A percentile compares a stretch with the other conserved stretches of the same genome.
These are phyloP conservation scores for Fragaria nilgerrensis DNA, from an alignment of 306 rosid genomes.

Conservation along the genomic window DNA sequence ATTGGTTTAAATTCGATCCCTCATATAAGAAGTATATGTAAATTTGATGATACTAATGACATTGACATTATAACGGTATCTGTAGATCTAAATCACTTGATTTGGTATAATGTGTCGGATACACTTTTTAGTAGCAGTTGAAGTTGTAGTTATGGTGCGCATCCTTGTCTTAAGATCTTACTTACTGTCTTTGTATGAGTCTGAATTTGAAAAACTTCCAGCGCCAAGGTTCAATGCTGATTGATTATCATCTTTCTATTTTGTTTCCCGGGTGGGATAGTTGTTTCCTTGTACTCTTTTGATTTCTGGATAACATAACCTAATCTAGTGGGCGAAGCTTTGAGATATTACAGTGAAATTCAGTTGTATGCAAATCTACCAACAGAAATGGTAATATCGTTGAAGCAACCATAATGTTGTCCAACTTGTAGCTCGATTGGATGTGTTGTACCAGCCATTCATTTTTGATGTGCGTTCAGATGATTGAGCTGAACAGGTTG, in stretches of 20 bases:
- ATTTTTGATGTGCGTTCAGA: too few species aligned
- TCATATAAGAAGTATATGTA: slow-evolving; percentile 46
- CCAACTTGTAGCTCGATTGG: too few species aligned
- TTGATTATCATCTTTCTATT: neutral
- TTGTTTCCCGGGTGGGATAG: neutral
- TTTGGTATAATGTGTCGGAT: slow-evolving; percentile 30
- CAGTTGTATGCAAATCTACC: too few species aligned
- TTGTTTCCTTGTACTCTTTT: too few species aligned
- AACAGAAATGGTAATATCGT: too few species aligned
- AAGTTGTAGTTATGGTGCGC: slow-evolving; percentile 4
- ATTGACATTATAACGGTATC: slow-evolving; percentile 15
- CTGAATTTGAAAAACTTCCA: neutral
- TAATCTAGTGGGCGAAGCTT: too few species aligned
- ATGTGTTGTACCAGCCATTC: too few species aligned
- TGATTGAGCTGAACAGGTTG: too few species aligned
- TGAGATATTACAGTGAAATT: too few species aligned
- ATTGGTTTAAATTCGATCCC: slow-evolving; percentile 37
- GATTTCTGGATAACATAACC: neutral
- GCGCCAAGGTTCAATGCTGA: neutral
- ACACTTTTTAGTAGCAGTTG: slow-evolving; percentile 40
- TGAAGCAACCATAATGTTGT: too few species aligned
- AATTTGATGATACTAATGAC: slow-evolving; percentile 46
- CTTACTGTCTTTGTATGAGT: neutral
- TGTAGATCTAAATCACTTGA: slow-evolving; percentile 35
- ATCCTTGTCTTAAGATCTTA: neutral